Percentiles rank a stretch among this genome's conserved stretches.
Conservation (phyloP, 306 rosid species). For the Benincasa hispida region DNA sequence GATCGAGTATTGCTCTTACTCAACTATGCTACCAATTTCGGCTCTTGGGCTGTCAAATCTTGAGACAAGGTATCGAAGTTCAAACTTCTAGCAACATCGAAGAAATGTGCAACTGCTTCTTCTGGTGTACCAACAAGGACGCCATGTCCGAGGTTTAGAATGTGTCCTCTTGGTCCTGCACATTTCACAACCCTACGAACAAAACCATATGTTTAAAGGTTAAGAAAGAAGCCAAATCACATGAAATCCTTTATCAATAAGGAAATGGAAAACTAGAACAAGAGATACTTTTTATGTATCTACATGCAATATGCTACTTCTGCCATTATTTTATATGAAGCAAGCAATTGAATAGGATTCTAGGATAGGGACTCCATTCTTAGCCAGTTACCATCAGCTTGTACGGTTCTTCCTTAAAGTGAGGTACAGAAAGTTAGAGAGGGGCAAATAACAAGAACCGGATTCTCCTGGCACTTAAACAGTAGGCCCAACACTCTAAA, state of each 20-base stretch:
- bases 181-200: slow-evolving; percentile 70
- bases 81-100: slow-evolving; percentile 81
- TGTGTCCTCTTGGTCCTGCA: slow-evolving; percentile 88
- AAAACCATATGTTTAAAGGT: slow-evolving; percentile 4
- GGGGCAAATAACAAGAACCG: not conserved
- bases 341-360: not conserved
- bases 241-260: not conserved
- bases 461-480: not conserved
- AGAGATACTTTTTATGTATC: not conserved
- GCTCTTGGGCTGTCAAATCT: slow-evolving; percentile 31
- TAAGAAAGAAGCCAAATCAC: not conserved
- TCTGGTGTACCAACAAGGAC: slow-evolving; percentile 92
- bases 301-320: not conserved
- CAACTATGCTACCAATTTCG: slow-evolving; percentile 35
- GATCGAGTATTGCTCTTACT: not conserved
- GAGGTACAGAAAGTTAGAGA: not conserved
- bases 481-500: not conserved
- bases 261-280: not conserved
- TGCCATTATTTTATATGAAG: not conserved
- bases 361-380: not conserved
- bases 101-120: slow-evolving; percentile 96
- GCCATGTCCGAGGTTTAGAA: slow-evolving; percentile 92
- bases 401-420: not conserved
- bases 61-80: slow-evolving; percentile 40
- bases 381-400: not conserved